These are phyloP conservation scores for Jatropha multifida DNA, from an alignment of 441 rosid genomes.

Conservation along the genomic window DNA sequence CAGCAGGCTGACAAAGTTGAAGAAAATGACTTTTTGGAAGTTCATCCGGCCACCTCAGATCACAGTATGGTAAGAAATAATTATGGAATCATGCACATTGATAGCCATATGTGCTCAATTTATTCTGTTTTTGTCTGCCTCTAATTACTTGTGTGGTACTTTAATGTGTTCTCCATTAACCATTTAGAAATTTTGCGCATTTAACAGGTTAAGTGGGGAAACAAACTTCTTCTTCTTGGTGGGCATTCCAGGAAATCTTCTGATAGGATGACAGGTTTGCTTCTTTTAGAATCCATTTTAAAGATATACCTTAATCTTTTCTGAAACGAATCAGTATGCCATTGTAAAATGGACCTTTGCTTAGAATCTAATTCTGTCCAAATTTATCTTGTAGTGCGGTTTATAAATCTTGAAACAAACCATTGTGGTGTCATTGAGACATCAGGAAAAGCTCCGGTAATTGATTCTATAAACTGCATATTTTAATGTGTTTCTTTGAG, in stretches of 20 bases:
- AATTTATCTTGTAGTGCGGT: constrained; percentile 57
- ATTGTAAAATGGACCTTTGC: neutral
- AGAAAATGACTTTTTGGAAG: constrained; percentile 45
- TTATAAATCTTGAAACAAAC: constrained; percentile 67
- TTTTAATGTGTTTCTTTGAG: constrained; percentile 2
- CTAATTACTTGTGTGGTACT: constrained; percentile 7
- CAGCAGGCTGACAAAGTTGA: constrained; percentile 35
- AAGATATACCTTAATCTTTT: constrained; percentile 6
- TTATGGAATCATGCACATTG: neutral
- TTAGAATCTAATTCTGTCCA: constrained; percentile 25
- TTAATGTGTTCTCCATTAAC: constrained; percentile 4
- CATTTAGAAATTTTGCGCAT: constrained; percentile 15
- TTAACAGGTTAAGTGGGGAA: constrained; percentile 78
- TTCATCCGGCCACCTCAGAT: constrained; percentile 72
- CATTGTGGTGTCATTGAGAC: constrained; percentile 60
- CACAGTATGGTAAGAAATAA: constrained; percentile 65
- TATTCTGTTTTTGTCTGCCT: constrained; percentile 5
- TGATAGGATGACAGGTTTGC: constrained; percentile 63
- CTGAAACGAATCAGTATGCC: constrained; percentile 14
- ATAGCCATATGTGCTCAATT: neutral
- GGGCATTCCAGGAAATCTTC: constrained; percentile 76
- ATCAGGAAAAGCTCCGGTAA: constrained; percentile 84
- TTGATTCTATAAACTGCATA: constrained; percentile 10
- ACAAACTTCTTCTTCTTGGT: constrained; percentile 73
- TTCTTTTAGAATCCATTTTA: constrained; percentile 16